Percentiles rank a stretch among this genome's conserved stretches.
phyloP scores from a whole-genome alignment of 2,329 filamentous ascomycete genomes.

The Curvularia sp. region DNA sequence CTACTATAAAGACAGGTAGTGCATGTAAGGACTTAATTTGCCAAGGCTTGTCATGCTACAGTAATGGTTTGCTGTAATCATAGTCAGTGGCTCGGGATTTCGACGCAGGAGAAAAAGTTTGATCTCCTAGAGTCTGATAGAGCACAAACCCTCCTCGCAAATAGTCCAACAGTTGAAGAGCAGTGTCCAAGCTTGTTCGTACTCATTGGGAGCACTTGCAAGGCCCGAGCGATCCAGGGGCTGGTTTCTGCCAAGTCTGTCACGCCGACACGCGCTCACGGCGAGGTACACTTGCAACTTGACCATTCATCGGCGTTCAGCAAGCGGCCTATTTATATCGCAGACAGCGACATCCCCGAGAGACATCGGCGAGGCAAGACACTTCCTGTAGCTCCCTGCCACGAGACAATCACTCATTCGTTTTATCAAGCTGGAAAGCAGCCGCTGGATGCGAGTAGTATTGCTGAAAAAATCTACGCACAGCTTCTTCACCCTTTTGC shows the following conservation, averaged over 20 bases:
- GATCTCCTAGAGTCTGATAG: conserved; percentile 7
- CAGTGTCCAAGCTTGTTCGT: conserved; percentile 4
- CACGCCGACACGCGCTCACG: conserved; percentile 1
- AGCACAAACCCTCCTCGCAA: conserved; percentile 5
- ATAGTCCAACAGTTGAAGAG: conserved; percentile 6
- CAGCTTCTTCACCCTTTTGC: conserved; percentile 23
- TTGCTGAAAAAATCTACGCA: conserved; percentile 4
- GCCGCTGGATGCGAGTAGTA: conserved; percentile 6
- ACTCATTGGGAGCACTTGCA: conserved; percentile 7
- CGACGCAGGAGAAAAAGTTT: conserved; percentile 5
- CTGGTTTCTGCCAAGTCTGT: background rate
- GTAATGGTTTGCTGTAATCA: conserved; percentile 9
- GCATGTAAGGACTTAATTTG: conserved; percentile 1
- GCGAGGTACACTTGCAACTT: conserved; percentile 4
- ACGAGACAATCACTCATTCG: conserved; percentile 8
- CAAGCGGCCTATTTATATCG: conserved; percentile 5
- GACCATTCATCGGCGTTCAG: conserved; percentile 3
- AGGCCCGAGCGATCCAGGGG: conserved; percentile 5
- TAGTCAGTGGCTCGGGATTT: conserved; percentile 9
- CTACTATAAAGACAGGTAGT: conserved; percentile 6
- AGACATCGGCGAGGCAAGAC: conserved; percentile 5
- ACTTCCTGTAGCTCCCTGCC: conserved; percentile 4
- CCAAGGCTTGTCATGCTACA: conserved; percentile 1
- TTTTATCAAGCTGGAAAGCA: conserved; percentile 5
- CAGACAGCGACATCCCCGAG: conserved; percentile 3